Evolutionary conservation across 2,329 filamentous ascomycete genomes (phyloP).

Genomic region (Dothistroma pini): DNA sequence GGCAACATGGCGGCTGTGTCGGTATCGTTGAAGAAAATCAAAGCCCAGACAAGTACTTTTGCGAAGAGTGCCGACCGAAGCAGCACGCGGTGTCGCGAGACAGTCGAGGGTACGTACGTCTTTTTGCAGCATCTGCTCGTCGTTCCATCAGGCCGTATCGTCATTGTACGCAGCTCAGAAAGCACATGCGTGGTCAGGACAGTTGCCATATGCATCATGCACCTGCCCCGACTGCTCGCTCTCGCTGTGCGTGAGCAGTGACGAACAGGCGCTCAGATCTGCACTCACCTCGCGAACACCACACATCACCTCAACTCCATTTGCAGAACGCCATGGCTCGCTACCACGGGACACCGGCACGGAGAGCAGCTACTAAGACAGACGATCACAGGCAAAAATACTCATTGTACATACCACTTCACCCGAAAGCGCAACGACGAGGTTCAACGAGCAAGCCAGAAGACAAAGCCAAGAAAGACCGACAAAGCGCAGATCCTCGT

Average conservation of each 20-base stretch:
- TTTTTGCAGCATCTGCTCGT: slow-evolving; percentile 18
- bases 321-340: slow-evolving; percentile 23
- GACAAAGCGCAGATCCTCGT: slow-evolving; percentile 51
- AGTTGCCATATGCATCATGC: background rate
- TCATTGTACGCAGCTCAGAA: background rate
- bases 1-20: slow-evolving; percentile 97
- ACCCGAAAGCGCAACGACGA: slow-evolving; percentile 55
- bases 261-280: background rate
- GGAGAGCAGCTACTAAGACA: slow-evolving; percentile 29
- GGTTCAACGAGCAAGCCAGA: slow-evolving; percentile 63
- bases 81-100: slow-evolving; percentile 80
- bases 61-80: slow-evolving; percentile 89
- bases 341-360: slow-evolving; percentile 24
- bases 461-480: slow-evolving; percentile 53
- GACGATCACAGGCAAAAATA: slow-evolving; percentile 53
- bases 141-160: background rate
- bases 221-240: background rate
- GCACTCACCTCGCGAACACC: background rate
- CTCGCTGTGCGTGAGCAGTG: background rate
- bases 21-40: slow-evolving; percentile 92
- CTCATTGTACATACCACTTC: slow-evolving; percentile 60
- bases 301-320: background rate
- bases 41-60: slow-evolving; percentile 96
- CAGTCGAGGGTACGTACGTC: slow-evolving; percentile 72
- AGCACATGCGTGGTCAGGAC: background rate